Percentiles rank a stretch among this genome's conserved stretches.
These are phyloP conservation scores for Croton laevigatus DNA, from an alignment of 441 rosid genomes.

Conservation along the genomic window DNA sequence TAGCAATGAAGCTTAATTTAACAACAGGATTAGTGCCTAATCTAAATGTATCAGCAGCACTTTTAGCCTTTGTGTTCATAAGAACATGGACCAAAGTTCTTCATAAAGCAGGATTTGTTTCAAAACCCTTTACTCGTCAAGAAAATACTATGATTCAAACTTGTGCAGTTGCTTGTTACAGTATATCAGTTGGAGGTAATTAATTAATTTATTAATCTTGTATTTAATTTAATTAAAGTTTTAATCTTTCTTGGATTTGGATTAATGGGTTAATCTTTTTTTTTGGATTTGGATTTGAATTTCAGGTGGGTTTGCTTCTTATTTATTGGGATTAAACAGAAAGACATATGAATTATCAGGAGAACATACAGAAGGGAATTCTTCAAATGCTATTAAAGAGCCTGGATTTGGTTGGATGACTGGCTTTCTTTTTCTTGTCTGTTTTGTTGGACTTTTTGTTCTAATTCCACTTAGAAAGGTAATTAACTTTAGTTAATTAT, in stretches of 20 bases:
- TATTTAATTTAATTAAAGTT: neutral
- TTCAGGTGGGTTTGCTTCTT: conserved; percentile 92
- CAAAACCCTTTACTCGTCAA: conserved; percentile 85
- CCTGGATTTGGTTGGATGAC: conserved; percentile 94
- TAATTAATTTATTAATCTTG: neutral
- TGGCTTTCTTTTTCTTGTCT: conserved; percentile 62
- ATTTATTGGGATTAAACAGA: conserved; percentile 75
- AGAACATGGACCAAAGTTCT: conserved; percentile 76
- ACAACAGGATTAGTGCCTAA: conserved; percentile 89
- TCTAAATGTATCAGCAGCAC: conserved; percentile 94
- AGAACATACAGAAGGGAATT: conserved; percentile 61
- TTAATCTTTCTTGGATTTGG: neutral
- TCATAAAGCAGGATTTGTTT: conserved; percentile 54
- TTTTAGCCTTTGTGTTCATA: conserved; percentile 65
- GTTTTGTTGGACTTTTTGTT: conserved; percentile 84
- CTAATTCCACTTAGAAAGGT: conserved; percentile 95
- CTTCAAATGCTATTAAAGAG: conserved; percentile 58
- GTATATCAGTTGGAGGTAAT: conserved; percentile 80
- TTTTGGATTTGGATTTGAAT: neutral
- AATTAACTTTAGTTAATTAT: neutral
- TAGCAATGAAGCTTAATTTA: conserved; percentile 80
- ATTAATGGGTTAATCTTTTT: neutral
- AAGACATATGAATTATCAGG: conserved; percentile 68
- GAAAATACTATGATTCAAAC: conserved; percentile 93
- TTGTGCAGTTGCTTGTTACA: conserved; percentile 89